Evolutionary conservation across 805 yeast genomes (phyloP), one percentile per base, ranked within the genome.

Genomic region (Barnettozyma botsteinii): DNA sequence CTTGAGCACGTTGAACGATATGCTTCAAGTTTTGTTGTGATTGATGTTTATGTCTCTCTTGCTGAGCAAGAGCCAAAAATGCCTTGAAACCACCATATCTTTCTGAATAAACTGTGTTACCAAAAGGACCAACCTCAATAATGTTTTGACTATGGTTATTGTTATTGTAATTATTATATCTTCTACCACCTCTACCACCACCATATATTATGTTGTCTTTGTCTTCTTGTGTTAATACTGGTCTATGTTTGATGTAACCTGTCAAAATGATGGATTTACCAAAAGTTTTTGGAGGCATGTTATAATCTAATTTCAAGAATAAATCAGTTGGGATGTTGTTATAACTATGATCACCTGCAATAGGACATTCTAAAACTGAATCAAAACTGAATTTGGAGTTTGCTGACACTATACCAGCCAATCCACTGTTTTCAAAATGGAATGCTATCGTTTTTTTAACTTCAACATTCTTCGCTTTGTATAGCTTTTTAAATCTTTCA

Each of bases 221-320:
- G 51, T 89, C 97, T 35, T 80, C 81, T 29, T 73, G 75, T 5
- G 77, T 77, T 33, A 91, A 65, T 7, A 80, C 79, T 15, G 70
- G 68, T 26, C 64, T 63, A 43, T 79, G 81, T 5, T 87, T 73
- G 44, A 78, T 76, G 54, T 68, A 86, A 0, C 97, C 97, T 33
- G 80, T 83, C 47, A 91, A 60, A 18, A 91, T 66, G 83, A 93
- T 84, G 2, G 95, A 82, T 57, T 91, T 93, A 24, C 87, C 81
- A 3, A 40, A 49, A 12, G 62, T 68, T 28, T 65, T 66, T 3
- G 69, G 63, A 4, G 95, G 91, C 73, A 81, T 72, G 32, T 67
- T 56, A 53, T 81, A 91, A 35, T 67, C 66, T 3, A 77, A 62
- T 22, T 67, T 65, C 27, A 75, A 50, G 33, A 70, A 61, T 19